Evolutionary conservation across 129 eudicot species (phyloP).

Genomic region (Lonicera japonica): DNA sequence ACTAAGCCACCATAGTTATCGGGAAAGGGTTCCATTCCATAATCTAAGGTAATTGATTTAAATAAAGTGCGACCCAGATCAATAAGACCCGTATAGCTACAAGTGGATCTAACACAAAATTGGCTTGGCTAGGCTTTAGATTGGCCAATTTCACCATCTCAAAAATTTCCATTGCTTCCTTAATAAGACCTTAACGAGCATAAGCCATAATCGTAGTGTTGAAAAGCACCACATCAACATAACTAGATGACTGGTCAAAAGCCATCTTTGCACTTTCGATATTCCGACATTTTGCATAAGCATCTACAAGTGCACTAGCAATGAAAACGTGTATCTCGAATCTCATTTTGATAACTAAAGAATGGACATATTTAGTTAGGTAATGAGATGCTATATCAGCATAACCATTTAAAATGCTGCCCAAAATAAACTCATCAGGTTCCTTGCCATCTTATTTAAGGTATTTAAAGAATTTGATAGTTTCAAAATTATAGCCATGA

Average conservation of each 20-base stretch:
- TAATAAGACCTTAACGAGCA: conserved; percentile 29
- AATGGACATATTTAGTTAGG: conserved; percentile 28
- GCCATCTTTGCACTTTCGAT: conserved; percentile 17
- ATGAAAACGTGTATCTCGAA: conserved; percentile 18
- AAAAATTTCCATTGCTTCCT: conserved; percentile 33
- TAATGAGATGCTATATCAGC: conserved; percentile 24
- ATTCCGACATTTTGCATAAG: conserved; percentile 40
- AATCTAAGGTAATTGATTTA: conserved; percentile 28
- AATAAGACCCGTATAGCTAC: conserved; percentile 33
- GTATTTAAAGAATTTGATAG: conserved; percentile 13
- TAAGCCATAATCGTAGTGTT: conserved; percentile 38
- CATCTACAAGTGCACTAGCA: conserved; percentile 33
- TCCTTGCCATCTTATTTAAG: conserved; percentile 12
- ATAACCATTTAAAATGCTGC: conserved; percentile 27
- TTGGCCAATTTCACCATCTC: conserved; percentile 24
- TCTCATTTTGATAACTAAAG: conserved; percentile 13
- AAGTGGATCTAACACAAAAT: conserved; percentile 38
- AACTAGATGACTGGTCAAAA: conserved; percentile 17
- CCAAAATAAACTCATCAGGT: conserved; percentile 28
- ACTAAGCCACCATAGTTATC: conserved; percentile 40
- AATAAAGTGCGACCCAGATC: conserved; percentile 36
- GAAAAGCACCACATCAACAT: conserved; percentile 28
- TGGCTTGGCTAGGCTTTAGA: conserved; percentile 37
- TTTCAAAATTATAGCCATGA: conserved; percentile 18
- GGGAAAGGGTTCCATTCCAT: conserved; percentile 26